Conservation (phyloP, 495 filamentous ascomycete species). For the Wilcoxina mikolae region DNA sequence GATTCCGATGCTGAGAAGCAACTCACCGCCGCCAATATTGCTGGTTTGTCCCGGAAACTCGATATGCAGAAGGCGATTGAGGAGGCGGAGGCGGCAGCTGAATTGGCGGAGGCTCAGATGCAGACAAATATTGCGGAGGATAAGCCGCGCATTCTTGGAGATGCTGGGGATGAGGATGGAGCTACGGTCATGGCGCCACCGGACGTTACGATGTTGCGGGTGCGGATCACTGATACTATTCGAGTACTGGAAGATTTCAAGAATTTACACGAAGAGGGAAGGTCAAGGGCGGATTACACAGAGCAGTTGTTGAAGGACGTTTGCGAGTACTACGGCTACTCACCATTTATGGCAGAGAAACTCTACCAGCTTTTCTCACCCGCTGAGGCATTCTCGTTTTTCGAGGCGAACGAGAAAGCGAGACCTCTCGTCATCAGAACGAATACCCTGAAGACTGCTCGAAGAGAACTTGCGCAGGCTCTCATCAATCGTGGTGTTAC, state of each 20-base stretch:
- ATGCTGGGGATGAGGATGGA: slow-evolving; percentile 37
- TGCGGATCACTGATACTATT: slow-evolving; percentile 82
- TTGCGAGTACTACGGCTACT: slow-evolving; percentile 61
- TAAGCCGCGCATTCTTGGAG: slow-evolving; percentile 54
- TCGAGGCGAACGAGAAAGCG: slow-evolving; percentile 91
- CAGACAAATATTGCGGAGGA: slow-evolving; percentile 93
- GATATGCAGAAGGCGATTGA: slow-evolving; percentile 55
- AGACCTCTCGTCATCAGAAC: slow-evolving; percentile 79
- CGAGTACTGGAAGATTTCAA: slow-evolving; percentile 80
- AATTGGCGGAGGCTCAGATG: slow-evolving; percentile 72
- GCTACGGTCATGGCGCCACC: slow-evolving; percentile 47
- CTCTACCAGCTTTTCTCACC: slow-evolving; percentile 82
- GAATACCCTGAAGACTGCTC: slow-evolving; percentile 85
- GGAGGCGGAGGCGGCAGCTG: slow-evolving; percentile 60
- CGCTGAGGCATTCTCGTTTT: slow-evolving; percentile 91
- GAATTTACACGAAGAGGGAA: slow-evolving; percentile 57
- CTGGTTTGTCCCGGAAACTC: slow-evolving; percentile 67
- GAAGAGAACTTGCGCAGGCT: slow-evolving; percentile 79
- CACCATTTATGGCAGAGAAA: slow-evolving; percentile 68
- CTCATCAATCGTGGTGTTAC: slow-evolving; percentile 96
- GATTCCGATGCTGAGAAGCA: slow-evolving; percentile 77
- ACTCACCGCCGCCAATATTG: slow-evolving; percentile 92
- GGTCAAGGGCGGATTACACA: slow-evolving; percentile 76
- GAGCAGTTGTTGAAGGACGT: slow-evolving; percentile 77
- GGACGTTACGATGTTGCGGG: slow-evolving; percentile 76